Evolutionary conservation across 2,329 filamentous ascomycete species (phyloP), one percentile per base, ranked within the genome.

Genomic region (Cladosporium sp.): DNA sequence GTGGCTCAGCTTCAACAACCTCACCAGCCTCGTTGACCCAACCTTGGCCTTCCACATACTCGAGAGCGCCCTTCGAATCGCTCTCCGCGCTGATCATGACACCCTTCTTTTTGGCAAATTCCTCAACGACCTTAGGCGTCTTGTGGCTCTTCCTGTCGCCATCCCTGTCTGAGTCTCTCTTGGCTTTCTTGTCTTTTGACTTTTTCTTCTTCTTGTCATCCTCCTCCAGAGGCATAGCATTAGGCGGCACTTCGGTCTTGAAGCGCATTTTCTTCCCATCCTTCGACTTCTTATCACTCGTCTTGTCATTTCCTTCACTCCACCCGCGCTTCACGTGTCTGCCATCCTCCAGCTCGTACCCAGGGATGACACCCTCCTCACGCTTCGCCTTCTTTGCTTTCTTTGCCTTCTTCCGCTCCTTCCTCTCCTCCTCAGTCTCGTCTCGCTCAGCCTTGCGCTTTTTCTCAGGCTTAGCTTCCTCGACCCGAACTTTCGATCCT

Each of bases 241-340:
- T 53, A 69, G 70, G 53, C 71, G 83, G 83, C 27, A 96, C 66
- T 50, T 83, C 83, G 2, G 88, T 88, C 70, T 90, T 92, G 72
- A 97, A 89, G 13, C 96, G 73, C 58, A 91, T 54, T 19, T 59
- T 58, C 30, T 48, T 38, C 37, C 47, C 53, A 6, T 60, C 57
- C 27, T 48, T 42, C 36, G 49, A 53, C 18, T 61, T 57, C 34
- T 41, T 34, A 37, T 42, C 38, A 7, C 67, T 65, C n/a, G n/a
- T n/a, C n/a, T n/a, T n/a, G 7, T 34, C 38, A 7, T 67, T 65
- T 51, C 52, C 54, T 20, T 90, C 87, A 1, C 88, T 92, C 91
- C 91, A 96, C 4, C 90, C 91, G 54, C 91, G 79, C 75, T 93
- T 95, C 54, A 96, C 84, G 63, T 88, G 88, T 59, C 91, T 82